Evolutionary conservation across 2,329 filamentous ascomycete genomes (phyloP), one percentile per base, ranked within the genome.

Genomic region (Trichoderma brevicompactum): DNA sequence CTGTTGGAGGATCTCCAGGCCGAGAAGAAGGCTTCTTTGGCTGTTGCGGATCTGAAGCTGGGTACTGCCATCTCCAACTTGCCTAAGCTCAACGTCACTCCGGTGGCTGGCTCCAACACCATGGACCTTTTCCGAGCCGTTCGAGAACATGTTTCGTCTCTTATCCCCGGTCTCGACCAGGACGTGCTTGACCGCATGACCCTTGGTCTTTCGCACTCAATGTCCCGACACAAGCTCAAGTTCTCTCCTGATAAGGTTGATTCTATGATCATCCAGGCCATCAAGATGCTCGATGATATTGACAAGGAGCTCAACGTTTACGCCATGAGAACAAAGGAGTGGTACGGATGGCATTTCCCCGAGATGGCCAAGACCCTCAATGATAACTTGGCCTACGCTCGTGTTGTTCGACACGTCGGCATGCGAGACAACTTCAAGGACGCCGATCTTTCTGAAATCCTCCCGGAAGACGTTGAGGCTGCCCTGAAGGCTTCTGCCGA

Each of bases 321-420:
- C 76, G 94, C 95, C 70, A 99, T 99, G 95, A 87, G 95, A 78
- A 93, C 97, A 68, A 98, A 98, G 88, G 95, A 99, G 80, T 99
- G 95, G 95, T 99, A 99, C 77, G 95, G 95, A 74, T 99, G 95
- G 95, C 95, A 98, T 81, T 99, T 98, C 83, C 95, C 95, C 46
- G 95, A 99, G 83, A 89, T 99, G 85, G 94, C 92, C 75, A 94
- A 94, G 81, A 97, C 98, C 75, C 85, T 97, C 72, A 96, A 96
- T 79, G 95, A 99, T 85, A 99, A 99, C 81, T 82, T 97, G 68
- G 94, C 94, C 70, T 99, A 97, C 77, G 89, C 94, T 67, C 90
- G 89, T 71, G 89, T 99, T 66, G 92, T 99, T 66, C 81, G 97
- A 58, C 87, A 89, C 70, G 92, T 96, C 83, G 95, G 95, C 72